Evolutionary conservation across 331 rosid genomes (phyloP).

Genomic region (Spiraea crenata): DNA sequence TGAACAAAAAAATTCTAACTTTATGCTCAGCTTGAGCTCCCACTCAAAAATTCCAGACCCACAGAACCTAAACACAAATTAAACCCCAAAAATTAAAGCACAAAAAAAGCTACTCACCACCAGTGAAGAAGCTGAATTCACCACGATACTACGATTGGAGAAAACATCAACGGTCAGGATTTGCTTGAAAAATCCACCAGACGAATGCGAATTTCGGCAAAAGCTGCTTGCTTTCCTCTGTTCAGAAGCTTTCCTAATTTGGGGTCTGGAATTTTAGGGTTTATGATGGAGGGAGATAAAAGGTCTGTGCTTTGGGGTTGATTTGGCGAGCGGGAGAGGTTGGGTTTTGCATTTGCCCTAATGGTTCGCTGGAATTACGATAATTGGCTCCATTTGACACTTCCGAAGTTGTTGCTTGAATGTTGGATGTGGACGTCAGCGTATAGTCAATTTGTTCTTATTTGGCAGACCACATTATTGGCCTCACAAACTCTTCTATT

Average conservation of each 20-base stretch:
- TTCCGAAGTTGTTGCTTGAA: background rate
- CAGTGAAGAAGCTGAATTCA: constrained; percentile 18
- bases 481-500: background rate
- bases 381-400: background rate
- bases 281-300: constrained; percentile 13
- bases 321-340: constrained; percentile 33
- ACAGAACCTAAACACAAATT: background rate
- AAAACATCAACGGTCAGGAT: constrained; percentile 11
- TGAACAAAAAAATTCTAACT: constrained; percentile 12
- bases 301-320: background rate
- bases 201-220: constrained; percentile 10
- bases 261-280: constrained; percentile 26
- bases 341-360: background rate
- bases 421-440: constrained; percentile 13
- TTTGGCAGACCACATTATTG: background rate
- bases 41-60: background rate
- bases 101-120: constrained; percentile 31
- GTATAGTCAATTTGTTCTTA: constrained; percentile 18
- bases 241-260: background rate
- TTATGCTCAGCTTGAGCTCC: constrained; percentile 9
- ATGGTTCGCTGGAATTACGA: constrained; percentile 7
- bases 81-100: constrained; percentile 10
- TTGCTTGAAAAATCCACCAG: constrained; percentile 25
- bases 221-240: background rate
- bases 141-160: background rate